Conservation (phyloP, 140 eudicot genomes). For the Bidens hawaiensis region DNA sequence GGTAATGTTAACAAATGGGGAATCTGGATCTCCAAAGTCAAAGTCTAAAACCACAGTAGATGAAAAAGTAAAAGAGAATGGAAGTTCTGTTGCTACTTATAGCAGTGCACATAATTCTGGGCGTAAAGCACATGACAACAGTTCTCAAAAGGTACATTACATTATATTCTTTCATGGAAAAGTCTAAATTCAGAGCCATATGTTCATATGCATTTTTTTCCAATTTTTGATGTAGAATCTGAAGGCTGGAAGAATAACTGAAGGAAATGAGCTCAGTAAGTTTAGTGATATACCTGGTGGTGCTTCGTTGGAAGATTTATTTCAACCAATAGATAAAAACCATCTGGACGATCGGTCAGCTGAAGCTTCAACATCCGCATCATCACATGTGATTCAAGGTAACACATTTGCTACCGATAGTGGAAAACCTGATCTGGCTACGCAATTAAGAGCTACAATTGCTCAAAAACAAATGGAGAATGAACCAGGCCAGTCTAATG, state of each 20-base stretch:
- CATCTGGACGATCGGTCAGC: slow-evolving; percentile 44
- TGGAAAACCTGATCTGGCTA: slow-evolving; percentile 74
- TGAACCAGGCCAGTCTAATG: slow-evolving; percentile 64
- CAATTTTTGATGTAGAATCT: no score
- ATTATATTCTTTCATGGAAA: no score
- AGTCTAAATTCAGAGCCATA: no score
- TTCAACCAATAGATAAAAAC: slow-evolving; percentile 57
- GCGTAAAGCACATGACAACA: slow-evolving; percentile 41
- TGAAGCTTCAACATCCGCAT: slow-evolving; percentile 77
- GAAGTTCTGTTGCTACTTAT: slow-evolving; percentile 40
- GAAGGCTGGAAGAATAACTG: slow-evolving; percentile 37
- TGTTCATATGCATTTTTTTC: no score
- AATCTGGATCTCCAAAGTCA: slow-evolving; percentile 43
- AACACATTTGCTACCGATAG: slow-evolving; percentile 33
- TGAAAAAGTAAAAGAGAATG: slow-evolving; percentile 45
- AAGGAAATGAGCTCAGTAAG: slow-evolving; percentile 74
- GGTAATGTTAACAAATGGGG: slow-evolving; percentile 40
- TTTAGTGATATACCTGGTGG: slow-evolving; percentile 97
- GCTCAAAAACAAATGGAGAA: slow-evolving; percentile 92
- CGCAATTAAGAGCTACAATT: slow-evolving; percentile 81
- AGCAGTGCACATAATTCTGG: slow-evolving; percentile 38
- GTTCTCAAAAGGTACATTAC: slow-evolving; percentile 53
- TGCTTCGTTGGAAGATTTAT: slow-evolving; percentile 91
- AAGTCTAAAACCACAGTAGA: slow-evolving; percentile 29
- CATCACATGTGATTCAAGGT: slow-evolving; percentile 50